A percentile compares a stretch with the other conserved stretches of the same genome.
phyloP scores from a whole-genome alignment of 441 rosid genomes.

The Eruca vesicaria region DNA sequence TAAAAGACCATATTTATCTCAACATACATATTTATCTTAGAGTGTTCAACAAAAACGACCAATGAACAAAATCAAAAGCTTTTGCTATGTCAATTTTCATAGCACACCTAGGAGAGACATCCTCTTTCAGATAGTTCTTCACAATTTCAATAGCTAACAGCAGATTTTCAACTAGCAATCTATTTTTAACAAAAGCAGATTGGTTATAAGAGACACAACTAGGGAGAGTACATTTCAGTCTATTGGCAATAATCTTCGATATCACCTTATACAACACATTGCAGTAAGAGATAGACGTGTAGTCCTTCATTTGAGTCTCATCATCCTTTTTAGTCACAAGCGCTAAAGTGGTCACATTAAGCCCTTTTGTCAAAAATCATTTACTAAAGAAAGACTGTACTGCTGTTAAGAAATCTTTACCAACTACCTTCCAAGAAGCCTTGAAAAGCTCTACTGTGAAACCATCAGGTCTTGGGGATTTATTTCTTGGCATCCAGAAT shows the following conservation, averaged over 20 bases:
- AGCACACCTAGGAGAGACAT: neutral
- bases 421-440: neutral
- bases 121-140: too few relatives aligned
- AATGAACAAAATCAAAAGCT: neutral
- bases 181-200: too few relatives aligned
- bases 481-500: too few relatives aligned
- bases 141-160: too few relatives aligned
- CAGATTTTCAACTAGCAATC: too few relatives aligned
- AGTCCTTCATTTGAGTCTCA: too few relatives aligned
- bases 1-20: too few relatives aligned
- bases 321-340: neutral
- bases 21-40: too few relatives aligned
- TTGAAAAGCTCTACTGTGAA: neutral
- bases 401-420: neutral
- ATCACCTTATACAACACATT: too few relatives aligned
- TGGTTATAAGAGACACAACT: too few relatives aligned
- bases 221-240: too few relatives aligned
- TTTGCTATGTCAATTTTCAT: neutral
- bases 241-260: neutral
- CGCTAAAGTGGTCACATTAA: neutral
- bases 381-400: neutral
- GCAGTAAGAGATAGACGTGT: too few relatives aligned
- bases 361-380: neutral
- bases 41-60: neutral
- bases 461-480: neutral